Conservation (phyloP, 1,284 basidiomycete genomes). For the Cutaneotrichosporon spelunceum region DNA sequence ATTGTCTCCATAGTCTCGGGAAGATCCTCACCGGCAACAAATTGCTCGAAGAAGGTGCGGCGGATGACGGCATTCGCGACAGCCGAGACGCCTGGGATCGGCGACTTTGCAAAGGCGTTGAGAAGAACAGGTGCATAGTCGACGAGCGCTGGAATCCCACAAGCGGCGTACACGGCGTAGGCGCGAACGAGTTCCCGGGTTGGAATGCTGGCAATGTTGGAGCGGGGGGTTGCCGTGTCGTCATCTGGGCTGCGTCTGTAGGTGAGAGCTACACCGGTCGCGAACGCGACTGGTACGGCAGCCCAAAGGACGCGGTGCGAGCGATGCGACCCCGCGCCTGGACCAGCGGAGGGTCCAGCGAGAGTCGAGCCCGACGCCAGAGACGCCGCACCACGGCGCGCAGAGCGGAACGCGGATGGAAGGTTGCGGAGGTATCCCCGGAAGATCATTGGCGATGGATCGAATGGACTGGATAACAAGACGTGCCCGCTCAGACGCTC, state of each 20-base stretch:
- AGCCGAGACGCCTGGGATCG: constrained; percentile 64
- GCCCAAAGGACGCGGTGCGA: constrained; percentile 7
- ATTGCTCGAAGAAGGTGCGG: constrained; percentile 77
- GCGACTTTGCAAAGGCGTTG: constrained; percentile 56
- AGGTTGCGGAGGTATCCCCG: constrained; percentile 6
- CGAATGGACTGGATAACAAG: not conserved
- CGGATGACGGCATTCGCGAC: constrained; percentile 70
- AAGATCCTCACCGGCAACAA: constrained; percentile 82
- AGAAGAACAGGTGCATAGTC: constrained; percentile 74
- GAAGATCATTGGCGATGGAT: constrained; percentile 6
- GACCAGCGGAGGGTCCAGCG: not conserved
- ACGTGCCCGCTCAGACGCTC: not conserved
- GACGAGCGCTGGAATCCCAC: constrained; percentile 71
- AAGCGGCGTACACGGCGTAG: constrained; percentile 76
- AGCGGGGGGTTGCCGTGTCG: constrained; percentile 3
- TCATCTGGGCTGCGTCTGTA: constrained; percentile 5
- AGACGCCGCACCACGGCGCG: not conserved
- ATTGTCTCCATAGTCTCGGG: constrained; percentile 49
- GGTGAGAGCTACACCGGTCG: constrained; percentile 8
- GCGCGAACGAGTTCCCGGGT: constrained; percentile 58
- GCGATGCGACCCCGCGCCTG: not conserved
- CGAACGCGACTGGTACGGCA: constrained; percentile 11
- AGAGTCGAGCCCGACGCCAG: constrained; percentile 4
- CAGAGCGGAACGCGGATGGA: constrained; percentile 5
- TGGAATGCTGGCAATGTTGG: constrained; percentile 21